Evolutionary conservation across 164 flowering plant species (phyloP).

Genomic region (Berberis thunbergii): DNA sequence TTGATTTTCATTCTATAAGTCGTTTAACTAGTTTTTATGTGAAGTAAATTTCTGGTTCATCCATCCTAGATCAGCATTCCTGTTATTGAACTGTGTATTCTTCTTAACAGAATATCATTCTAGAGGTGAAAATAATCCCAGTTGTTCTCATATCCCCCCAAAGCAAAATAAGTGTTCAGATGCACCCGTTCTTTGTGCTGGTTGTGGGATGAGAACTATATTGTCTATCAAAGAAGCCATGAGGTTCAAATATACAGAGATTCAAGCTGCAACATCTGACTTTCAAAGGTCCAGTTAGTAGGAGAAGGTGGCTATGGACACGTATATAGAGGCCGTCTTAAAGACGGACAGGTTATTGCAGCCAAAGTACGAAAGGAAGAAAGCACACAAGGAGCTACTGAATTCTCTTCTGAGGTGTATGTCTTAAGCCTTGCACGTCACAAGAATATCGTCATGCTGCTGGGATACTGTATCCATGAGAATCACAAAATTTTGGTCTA

Average conservation of each 20-base stretch:
- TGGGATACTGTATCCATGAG: slow-evolving; percentile 50
- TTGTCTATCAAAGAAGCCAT: too few species aligned
- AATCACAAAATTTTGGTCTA: slow-evolving; percentile 48
- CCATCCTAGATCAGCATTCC: too few species aligned
- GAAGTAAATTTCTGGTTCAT: too few species aligned
- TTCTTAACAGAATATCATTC: too few species aligned
- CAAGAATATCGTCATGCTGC: slow-evolving; percentile 58
- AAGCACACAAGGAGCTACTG: slow-evolving; percentile 47
- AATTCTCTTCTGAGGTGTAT: slow-evolving; percentile 44
- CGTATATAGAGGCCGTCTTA: slow-evolving; percentile 48
- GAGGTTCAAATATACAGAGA: slow-evolving; percentile 14
- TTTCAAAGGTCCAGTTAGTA: slow-evolving; percentile 40
- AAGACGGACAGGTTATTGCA: slow-evolving; percentile 57
- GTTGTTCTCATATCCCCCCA: too few species aligned
- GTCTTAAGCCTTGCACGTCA: slow-evolving; percentile 57
- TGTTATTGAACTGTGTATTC: too few species aligned
- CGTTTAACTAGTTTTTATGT: too few species aligned
- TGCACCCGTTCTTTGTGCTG: too few species aligned
- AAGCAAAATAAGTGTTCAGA: too few species aligned
- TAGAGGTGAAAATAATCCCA: too few species aligned
- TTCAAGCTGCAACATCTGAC: slow-evolving; percentile 43
- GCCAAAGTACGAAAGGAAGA: slow-evolving; percentile 55
- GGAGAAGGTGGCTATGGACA: slow-evolving; percentile 71
- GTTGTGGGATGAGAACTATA: too few species aligned
- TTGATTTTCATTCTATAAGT: too few species aligned